Conservation (phyloP, 1,139 yeast species). For the Geotrichum phurueaensis region DNA sequence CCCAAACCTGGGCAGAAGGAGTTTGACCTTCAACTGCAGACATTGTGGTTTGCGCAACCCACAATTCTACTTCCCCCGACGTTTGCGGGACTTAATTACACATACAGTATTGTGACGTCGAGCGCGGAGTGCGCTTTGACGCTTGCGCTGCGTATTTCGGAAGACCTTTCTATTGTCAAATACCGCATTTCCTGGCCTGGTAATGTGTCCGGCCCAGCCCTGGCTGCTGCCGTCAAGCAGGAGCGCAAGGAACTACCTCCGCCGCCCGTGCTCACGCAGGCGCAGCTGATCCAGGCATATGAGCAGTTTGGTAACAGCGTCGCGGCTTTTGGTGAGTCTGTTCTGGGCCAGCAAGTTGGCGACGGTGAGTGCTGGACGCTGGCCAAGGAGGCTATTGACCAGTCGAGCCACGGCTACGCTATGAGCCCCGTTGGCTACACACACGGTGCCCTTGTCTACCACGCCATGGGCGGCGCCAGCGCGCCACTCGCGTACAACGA, state of each 20-base stretch:
- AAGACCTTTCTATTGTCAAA: conserved; percentile 48
- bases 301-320: conserved; percentile 41
- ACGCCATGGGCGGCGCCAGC: conserved; percentile 29
- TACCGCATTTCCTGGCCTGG: conserved; percentile 47
- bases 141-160: conserved; percentile 38
- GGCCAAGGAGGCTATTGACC: conserved; percentile 56
- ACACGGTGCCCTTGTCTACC: conserved; percentile 55
- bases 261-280: conserved; percentile 44
- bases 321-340: conserved; percentile 59
- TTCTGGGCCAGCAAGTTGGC: conserved; percentile 52
- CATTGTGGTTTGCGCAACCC: conserved; percentile 29
- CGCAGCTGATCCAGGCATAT: conserved; percentile 34
- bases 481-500: conserved; percentile 30
- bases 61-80: conserved; percentile 25
- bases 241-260: conserved; percentile 44
- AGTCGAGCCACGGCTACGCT: conserved; percentile 59
- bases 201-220: conserved; percentile 8
- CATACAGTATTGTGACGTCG: conserved; percentile 18
- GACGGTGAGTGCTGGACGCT: conserved; percentile 78
- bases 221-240: conserved; percentile 29
- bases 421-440: conserved; percentile 48
- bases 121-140: conserved; percentile 23
- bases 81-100: conserved; percentile 25
- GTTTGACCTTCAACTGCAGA: conserved; percentile 26
- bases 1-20: conserved; percentile 18